phyloP scores from a whole-genome alignment of 2,329 filamentous ascomycete genomes.

The Diaporthe australafricana region DNA sequence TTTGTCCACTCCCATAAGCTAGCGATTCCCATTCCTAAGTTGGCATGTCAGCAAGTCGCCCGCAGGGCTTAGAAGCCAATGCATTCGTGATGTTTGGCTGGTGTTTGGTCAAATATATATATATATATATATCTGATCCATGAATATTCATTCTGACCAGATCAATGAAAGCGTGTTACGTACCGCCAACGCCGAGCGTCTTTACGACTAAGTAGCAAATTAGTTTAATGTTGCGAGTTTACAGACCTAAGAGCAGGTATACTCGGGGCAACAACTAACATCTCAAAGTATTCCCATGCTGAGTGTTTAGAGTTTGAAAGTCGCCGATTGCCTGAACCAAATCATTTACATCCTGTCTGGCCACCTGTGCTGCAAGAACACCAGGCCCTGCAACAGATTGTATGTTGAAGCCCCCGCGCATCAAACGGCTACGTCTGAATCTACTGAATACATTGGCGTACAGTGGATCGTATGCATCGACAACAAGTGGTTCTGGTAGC shows the following conservation, averaged over 20 bases:
- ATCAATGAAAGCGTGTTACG: not conserved
- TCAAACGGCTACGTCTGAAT: not conserved
- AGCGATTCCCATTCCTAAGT: not conserved
- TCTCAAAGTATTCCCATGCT: not conserved
- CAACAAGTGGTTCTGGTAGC: not conserved
- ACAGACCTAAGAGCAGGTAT: not conserved
- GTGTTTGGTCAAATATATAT: too few relatives aligned
- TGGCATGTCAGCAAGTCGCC: not conserved
- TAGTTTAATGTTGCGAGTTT: not conserved
- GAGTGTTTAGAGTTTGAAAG: not conserved
- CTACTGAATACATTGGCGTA: too few relatives aligned
- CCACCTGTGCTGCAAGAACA: not conserved
- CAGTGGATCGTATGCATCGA: not conserved
- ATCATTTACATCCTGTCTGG: not conserved
- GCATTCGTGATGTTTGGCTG: not conserved
- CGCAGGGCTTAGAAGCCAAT: not conserved
- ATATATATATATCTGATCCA: too few relatives aligned
- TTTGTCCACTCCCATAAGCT: not conserved
- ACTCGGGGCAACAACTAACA: not conserved
- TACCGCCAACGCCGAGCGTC: constrained; percentile 1
- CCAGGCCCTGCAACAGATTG: not conserved
- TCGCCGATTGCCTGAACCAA: not conserved
- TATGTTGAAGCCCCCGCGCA: not conserved
- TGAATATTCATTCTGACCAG: not conserved
- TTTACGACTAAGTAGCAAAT: not conserved